Conservation (phyloP, 208 protist species). For the Leishmania tarentolae region DNA sequence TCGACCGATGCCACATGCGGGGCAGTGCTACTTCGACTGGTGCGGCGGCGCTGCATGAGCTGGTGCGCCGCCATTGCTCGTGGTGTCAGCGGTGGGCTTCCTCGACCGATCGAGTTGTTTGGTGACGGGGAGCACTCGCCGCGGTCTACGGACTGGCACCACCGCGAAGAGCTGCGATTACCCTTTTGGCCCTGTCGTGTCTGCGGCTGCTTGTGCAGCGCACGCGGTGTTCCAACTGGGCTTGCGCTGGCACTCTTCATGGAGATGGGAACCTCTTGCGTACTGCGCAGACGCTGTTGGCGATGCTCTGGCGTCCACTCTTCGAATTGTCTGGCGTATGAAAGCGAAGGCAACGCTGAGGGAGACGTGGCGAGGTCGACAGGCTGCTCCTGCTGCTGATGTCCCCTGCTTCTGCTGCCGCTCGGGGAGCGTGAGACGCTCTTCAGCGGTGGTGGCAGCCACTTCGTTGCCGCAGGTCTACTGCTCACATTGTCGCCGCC, state of each 20-base stretch:
- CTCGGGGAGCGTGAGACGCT: conserved; percentile 33
- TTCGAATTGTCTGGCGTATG: conserved; percentile 25
- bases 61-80: conserved; percentile 34
- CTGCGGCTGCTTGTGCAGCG: background rate
- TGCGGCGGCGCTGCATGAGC: conserved; percentile 34
- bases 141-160: background rate
- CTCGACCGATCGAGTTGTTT: conserved; percentile 21
- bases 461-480: conserved; percentile 4
- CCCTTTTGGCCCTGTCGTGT: background rate
- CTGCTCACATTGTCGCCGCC: background rate
- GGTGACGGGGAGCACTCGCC: background rate
- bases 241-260: background rate
- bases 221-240: background rate
- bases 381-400: conserved; percentile 5
- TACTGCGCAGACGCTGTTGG: conserved; percentile 27
- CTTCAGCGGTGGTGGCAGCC: conserved; percentile 28
- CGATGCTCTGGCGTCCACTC: conserved; percentile 26
- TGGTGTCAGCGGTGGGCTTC: conserved; percentile 30
- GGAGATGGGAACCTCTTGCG: conserved; percentile 5
- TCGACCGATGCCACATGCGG: conserved; percentile 27
- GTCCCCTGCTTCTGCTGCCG: background rate
- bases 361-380: background rate
- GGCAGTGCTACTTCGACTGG: conserved; percentile 32
- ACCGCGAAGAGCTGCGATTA: background rate
- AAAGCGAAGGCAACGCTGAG: background rate